Percentiles rank a stretch among this genome's conserved stretches.
Conservation (phyloP, 2,329 filamentous ascomycete genomes). For the Clarireedia paspali region DNA sequence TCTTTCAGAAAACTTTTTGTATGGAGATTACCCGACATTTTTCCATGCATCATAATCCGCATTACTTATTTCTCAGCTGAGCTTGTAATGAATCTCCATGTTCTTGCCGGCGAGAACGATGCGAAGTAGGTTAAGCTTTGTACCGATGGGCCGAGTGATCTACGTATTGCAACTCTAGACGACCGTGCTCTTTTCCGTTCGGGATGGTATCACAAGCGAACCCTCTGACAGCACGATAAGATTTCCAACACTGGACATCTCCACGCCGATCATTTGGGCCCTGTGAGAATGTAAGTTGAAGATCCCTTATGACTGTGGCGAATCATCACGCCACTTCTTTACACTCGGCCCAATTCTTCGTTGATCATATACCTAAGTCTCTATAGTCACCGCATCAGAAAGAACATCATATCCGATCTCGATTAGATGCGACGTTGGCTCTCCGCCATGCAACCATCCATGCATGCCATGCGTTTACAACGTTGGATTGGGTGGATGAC, state of each 20-base stretch:
- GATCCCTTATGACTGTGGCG: neutral
- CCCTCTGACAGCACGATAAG: constrained; percentile 2
- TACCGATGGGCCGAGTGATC: neutral
- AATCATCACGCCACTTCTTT: constrained; percentile 2
- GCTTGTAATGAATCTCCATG: neutral
- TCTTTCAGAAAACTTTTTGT: too few species aligned
- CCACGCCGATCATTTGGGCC: constrained; percentile 3
- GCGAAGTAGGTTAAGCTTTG: too few species aligned
- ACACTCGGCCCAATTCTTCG: neutral
- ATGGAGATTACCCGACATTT: too few species aligned
- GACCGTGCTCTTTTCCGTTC: constrained; percentile 1
- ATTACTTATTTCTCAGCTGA: too few species aligned
- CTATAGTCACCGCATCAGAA: neutral
- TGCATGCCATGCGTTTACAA: neutral
- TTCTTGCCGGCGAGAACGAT: too few species aligned
- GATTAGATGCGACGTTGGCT: constrained; percentile 9
- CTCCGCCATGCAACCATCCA: neutral
- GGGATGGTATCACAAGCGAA: neutral
- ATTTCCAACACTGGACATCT: neutral
- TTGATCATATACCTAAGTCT: neutral
- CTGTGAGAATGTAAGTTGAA: neutral
- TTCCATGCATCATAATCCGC: too few species aligned
- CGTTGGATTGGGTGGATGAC: constrained; percentile 8
- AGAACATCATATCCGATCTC: neutral
- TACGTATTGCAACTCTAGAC: neutral